These are phyloP conservation scores for Pythium coloratum DNA, from an alignment of 352 stramenopile genomes.

Conservation along the genomic window DNA sequence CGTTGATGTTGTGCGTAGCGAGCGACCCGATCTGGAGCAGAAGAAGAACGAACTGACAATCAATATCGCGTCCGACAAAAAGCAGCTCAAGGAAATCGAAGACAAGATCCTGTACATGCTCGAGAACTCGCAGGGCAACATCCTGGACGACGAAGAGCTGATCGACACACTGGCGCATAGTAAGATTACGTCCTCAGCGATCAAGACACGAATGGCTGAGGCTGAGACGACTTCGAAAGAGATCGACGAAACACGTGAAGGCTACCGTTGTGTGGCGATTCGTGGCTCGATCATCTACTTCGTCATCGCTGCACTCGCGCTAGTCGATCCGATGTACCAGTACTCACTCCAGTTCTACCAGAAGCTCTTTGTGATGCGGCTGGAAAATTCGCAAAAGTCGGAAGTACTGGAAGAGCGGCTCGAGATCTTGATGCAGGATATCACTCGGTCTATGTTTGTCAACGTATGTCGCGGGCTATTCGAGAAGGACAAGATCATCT, in stretches of 20 bases:
- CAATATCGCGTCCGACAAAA: conserved; percentile 92
- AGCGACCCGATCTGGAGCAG: conserved; percentile 90
- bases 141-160: conserved; percentile 93
- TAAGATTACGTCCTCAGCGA: conserved; percentile 90
- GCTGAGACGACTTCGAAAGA: conserved; percentile 89
- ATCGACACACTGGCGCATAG: conserved; percentile 90
- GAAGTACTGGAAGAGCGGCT: conserved; percentile 84
- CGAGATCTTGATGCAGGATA: conserved; percentile 89
- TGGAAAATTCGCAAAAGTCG: conserved; percentile 81
- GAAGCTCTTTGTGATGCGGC: conserved; percentile 89
- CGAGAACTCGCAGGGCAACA: conserved; percentile 92
- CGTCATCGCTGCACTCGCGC: conserved; percentile 88
- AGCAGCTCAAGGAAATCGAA: conserved; percentile 93
- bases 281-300: conserved; percentile 94
- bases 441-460: conserved; percentile 92
- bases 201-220: conserved; percentile 89
- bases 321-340: conserved; percentile 95
- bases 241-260: conserved; percentile 91
- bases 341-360: conserved; percentile 95
- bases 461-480: conserved; percentile 95
- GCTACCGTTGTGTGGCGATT: conserved; percentile 89
- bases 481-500: conserved; percentile 95
- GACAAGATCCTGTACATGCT: conserved; percentile 95
- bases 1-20: conserved; percentile 91
- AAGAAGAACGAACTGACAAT: conserved; percentile 93